phyloP scores from a whole-genome alignment of 2,329 filamentous ascomycete genomes.

The Hypoxylon sp. region DNA sequence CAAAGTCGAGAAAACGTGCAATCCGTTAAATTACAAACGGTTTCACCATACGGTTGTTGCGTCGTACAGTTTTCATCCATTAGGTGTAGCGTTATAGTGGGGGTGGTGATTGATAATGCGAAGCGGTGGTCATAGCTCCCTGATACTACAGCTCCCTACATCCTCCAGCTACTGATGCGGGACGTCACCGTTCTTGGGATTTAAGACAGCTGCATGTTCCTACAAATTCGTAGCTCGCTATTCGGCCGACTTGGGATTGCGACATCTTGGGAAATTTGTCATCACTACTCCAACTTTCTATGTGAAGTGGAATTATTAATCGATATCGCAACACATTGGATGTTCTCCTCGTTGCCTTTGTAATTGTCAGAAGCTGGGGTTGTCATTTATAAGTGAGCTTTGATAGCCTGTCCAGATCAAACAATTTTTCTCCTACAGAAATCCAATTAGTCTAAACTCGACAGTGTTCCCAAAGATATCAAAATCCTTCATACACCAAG shows the following conservation, averaged over 20 bases:
- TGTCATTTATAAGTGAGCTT: conserved; percentile 27
- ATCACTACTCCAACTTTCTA: conserved; percentile 35
- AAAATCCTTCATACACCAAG: conserved; percentile 9
- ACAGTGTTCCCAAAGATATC: conserved; percentile 25
- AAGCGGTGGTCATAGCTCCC: conserved; percentile 33
- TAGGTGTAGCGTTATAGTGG: conserved; percentile 1
- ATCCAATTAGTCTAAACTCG: conserved; percentile 7
- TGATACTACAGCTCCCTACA: background rate
- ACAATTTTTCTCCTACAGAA: background rate
- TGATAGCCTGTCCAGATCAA: conserved; percentile 16
- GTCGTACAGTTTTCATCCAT: conserved; percentile 24
- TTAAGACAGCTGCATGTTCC: conserved; percentile 17
- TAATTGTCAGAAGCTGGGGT: conserved; percentile 3
- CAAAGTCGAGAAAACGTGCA: conserved; percentile 13
- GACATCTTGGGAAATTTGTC: conserved; percentile 44
- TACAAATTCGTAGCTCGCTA: conserved; percentile 28
- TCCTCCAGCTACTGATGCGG: conserved; percentile 37
- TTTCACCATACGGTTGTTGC: conserved; percentile 14
- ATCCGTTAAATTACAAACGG: conserved; percentile 1
- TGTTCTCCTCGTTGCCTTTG: conserved; percentile 8
- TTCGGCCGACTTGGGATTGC: conserved; percentile 41
- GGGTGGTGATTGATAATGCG: background rate
- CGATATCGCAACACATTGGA: conserved; percentile 16
- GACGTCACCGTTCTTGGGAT: conserved; percentile 29
- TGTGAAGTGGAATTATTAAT: conserved; percentile 43